Conservation (phyloP, 2,329 filamentous ascomycete genomes). For the Dendryphion nanum region DNA sequence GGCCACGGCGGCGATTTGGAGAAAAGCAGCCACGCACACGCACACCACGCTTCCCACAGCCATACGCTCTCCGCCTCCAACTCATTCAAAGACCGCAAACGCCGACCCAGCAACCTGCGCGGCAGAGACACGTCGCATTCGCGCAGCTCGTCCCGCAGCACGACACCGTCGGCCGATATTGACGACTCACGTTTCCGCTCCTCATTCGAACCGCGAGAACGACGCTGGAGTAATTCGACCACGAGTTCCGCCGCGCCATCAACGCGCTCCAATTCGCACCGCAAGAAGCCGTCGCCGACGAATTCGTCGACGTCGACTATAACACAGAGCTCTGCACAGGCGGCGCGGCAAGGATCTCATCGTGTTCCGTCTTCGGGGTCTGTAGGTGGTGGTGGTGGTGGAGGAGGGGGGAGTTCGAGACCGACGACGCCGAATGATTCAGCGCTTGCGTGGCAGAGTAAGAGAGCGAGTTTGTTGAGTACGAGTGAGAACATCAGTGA, state of each 20-base stretch:
- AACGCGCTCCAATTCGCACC: slow-evolving; percentile 19
- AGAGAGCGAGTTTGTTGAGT: slow-evolving; percentile 32
- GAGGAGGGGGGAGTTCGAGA: slow-evolving; percentile 13
- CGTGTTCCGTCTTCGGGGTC: no score
- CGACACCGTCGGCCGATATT: slow-evolving; percentile 31
- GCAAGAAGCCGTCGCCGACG: slow-evolving; percentile 8
- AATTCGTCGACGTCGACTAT: neutral
- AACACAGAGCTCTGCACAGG: slow-evolving; percentile 18
- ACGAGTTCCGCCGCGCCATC: slow-evolving; percentile 15
- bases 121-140: slow-evolving; percentile 30
- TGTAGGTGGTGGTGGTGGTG: no score
- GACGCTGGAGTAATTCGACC: slow-evolving; percentile 36
- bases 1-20: slow-evolving; percentile 27
- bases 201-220: slow-evolving; percentile 16
- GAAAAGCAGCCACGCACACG: slow-evolving; percentile 20
- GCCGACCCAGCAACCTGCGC: slow-evolving; percentile 26
- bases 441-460: slow-evolving; percentile 26
- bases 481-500: slow-evolving; percentile 23
- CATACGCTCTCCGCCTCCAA: slow-evolving; percentile 10
- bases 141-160: slow-evolving; percentile 30
- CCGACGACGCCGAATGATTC: slow-evolving; percentile 28
- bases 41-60: slow-evolving; percentile 6
- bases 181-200: slow-evolving; percentile 22
- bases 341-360: slow-evolving; percentile 22
- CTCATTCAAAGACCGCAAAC: slow-evolving; percentile 24